Evolutionary conservation across 2,329 filamentous ascomycete species (phyloP).

Genomic region (Diplodia intermedia): DNA sequence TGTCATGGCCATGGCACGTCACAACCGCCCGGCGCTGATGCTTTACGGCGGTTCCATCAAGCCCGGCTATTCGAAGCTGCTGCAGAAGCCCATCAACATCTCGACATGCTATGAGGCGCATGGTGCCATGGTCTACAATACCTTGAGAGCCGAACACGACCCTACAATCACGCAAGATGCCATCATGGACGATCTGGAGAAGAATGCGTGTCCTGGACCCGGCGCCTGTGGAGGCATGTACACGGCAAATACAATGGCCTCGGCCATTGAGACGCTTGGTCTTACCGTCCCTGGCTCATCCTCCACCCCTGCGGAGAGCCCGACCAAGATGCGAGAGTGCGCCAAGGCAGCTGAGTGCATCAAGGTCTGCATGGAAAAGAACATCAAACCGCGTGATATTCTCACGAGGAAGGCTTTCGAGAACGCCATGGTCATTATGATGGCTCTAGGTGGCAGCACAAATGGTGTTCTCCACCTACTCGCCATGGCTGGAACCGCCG

Average conservation of each 20-base stretch:
- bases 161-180: constrained; percentile 74
- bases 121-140: constrained; percentile 81
- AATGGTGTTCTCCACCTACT: constrained; percentile 90
- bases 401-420: constrained; percentile 83
- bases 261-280: constrained; percentile 88
- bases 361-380: constrained; percentile 77
- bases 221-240: constrained; percentile 94
- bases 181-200: constrained; percentile 83
- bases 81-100: constrained; percentile 84
- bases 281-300: constrained; percentile 82
- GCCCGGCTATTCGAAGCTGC: constrained; percentile 79
- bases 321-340: constrained; percentile 87
- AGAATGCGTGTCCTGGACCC: constrained; percentile 76
- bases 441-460: constrained; percentile 88
- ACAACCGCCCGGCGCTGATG: constrained; percentile 93
- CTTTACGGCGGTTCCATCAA: constrained; percentile 92
- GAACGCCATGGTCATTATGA: constrained; percentile 88
- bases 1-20: constrained; percentile 86
- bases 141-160: constrained; percentile 72
- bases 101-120: constrained; percentile 87
- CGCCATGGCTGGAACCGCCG: constrained; percentile 87
- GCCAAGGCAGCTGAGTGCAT: constrained; percentile 81
- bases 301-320: constrained; percentile 79
- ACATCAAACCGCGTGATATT: constrained; percentile 81
- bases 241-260: constrained; percentile 93